Evolutionary conservation across 129 eudicot species (phyloP).

Genomic region (Kitagawia praeruptora): DNA sequence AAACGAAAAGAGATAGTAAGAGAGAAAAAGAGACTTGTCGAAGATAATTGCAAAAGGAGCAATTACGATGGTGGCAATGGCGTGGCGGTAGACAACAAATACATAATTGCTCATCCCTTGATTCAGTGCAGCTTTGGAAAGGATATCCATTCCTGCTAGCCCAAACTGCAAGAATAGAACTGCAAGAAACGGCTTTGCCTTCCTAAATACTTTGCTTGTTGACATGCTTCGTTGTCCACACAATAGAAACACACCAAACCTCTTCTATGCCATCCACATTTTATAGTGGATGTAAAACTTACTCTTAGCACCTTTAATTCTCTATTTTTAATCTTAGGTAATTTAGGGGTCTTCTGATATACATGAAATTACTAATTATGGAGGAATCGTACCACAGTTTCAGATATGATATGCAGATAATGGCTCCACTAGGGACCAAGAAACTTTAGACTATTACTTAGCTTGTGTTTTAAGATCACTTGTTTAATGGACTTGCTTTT

Average conservation of each 20-base stretch:
- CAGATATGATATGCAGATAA: background rate
- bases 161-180: slow-evolving; percentile 84
- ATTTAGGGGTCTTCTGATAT: background rate
- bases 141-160: slow-evolving; percentile 81
- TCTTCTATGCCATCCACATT: slow-evolving; percentile 20
- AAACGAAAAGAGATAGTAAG: background rate
- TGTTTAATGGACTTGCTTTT: slow-evolving; percentile 8
- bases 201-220: slow-evolving; percentile 20
- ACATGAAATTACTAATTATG: background rate
- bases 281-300: background rate
- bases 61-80: slow-evolving; percentile 54
- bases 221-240: slow-evolving; percentile 16
- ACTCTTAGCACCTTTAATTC: slow-evolving; percentile 14
- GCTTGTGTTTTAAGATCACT: background rate
- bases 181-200: slow-evolving; percentile 58
- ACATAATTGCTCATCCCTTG: slow-evolving; percentile 75
- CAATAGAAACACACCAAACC: background rate
- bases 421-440: slow-evolving; percentile 5
- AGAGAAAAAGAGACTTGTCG: slow-evolving; percentile 2
- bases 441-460: background rate
- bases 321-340: background rate
- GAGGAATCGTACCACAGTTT: background rate
- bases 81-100: slow-evolving; percentile 80
- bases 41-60: slow-evolving; percentile 49
- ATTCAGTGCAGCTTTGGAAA: slow-evolving; percentile 57